Conservation (phyloP, 2,329 filamentous ascomycete genomes). For the Triangularia verruculosa region DNA sequence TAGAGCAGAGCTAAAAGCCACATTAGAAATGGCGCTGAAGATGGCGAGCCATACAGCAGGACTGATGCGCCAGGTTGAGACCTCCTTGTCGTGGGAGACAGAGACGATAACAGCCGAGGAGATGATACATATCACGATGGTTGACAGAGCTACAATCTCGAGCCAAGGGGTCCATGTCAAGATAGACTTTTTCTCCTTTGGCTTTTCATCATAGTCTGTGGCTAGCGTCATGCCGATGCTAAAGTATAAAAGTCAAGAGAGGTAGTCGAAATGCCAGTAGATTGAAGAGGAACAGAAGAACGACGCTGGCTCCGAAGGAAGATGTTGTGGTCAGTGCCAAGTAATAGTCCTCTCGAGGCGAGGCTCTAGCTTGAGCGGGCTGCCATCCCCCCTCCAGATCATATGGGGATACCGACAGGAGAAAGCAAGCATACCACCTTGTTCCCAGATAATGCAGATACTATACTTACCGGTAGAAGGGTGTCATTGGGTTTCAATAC, state of each 20-base stretch:
- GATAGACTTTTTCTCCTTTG: not conserved
- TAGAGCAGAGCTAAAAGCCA: conserved; percentile 16
- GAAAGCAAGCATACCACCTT: not conserved
- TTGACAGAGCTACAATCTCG: not conserved
- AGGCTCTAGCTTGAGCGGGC: not conserved
- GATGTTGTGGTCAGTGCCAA: not conserved
- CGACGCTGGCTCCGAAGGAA: not conserved
- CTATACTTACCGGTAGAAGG: not conserved
- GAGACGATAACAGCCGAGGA: conserved; percentile 12
- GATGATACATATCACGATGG: conserved; percentile 6
- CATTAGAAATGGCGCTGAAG: conserved; percentile 15
- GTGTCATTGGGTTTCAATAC: not conserved
- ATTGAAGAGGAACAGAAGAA: not conserved
- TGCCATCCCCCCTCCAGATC: not conserved
- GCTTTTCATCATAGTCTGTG: not conserved
- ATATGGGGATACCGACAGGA: not conserved
- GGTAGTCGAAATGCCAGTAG: not conserved
- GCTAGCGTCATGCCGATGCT: not conserved
- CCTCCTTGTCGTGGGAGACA: conserved; percentile 8
- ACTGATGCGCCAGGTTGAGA: conserved; percentile 8
- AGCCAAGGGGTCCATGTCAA: conserved; percentile 12
- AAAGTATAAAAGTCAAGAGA: not conserved
- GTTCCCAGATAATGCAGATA: not conserved
- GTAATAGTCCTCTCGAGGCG: not conserved
- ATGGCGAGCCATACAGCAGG: conserved; percentile 18